phyloP scores from a whole-genome alignment of 495 filamentous ascomycete species.

The Cercophora samala region DNA sequence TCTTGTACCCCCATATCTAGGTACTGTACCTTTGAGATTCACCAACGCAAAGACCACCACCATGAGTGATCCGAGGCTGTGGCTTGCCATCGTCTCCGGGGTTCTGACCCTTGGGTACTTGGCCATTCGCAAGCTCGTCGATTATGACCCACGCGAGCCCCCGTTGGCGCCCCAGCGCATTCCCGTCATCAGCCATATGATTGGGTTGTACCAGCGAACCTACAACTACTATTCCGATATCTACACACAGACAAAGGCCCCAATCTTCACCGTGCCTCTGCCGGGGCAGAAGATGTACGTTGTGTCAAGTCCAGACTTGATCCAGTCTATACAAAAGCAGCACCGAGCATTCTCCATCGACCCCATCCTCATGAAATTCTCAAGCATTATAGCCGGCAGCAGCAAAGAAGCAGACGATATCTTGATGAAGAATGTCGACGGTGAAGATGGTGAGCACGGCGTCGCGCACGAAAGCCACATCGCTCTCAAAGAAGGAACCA shows the following conservation, averaged over 20 bases:
- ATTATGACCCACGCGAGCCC: conserved; percentile 31
- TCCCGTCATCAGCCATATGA: conserved; percentile 32
- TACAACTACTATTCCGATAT: conserved; percentile 15
- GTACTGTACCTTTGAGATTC: neutral
- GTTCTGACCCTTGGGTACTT: conserved; percentile 19
- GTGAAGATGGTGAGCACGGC: conserved; percentile 26
- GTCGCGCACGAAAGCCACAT: conserved; percentile 34
- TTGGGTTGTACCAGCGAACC: conserved; percentile 28
- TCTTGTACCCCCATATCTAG: neutral
- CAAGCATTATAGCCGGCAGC: conserved; percentile 29
- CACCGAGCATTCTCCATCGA: conserved; percentile 36
- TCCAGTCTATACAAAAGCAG: conserved; percentile 36
- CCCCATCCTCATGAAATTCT: conserved; percentile 39
- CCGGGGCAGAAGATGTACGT: conserved; percentile 40
- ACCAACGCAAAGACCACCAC: neutral
- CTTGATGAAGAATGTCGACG: neutral
- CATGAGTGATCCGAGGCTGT: neutral
- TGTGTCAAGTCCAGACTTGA: conserved; percentile 33
- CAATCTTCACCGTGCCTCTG: conserved; percentile 39
- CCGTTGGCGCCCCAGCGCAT: conserved; percentile 27
- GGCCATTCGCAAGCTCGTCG: conserved; percentile 19
- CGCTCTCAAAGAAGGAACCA: conserved; percentile 32
- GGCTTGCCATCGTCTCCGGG: conserved; percentile 12
- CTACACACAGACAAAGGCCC: conserved; percentile 17
- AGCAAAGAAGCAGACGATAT: conserved; percentile 27